Conservation (phyloP, 2,329 filamentous ascomycete genomes). For the Amylocarpus encephaloides region DNA sequence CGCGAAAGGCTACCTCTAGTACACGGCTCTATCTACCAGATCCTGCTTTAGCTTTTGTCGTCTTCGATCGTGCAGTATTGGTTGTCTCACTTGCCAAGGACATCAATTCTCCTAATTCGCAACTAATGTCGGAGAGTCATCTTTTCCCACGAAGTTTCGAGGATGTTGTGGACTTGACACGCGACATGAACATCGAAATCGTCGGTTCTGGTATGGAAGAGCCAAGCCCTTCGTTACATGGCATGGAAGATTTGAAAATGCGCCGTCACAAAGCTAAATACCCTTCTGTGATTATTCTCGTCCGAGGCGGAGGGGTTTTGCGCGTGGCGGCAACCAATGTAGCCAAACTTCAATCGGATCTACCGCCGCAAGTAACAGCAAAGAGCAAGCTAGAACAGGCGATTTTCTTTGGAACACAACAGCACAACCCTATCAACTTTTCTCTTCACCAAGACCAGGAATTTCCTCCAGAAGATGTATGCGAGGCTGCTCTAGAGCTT, state of each 20-base stretch:
- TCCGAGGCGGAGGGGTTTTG: slow-evolving; percentile 56
- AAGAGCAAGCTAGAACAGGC: slow-evolving; percentile 91
- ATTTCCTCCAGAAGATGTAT: slow-evolving; percentile 65
- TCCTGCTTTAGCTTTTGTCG: slow-evolving; percentile 71
- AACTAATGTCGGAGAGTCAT: slow-evolving; percentile 63
- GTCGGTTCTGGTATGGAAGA: slow-evolving; percentile 60
- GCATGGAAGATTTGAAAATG: slow-evolving; percentile 42
- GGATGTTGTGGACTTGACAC: slow-evolving; percentile 76
- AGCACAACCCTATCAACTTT: slow-evolving; percentile 84
- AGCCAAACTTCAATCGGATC: slow-evolving; percentile 52
- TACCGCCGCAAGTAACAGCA: slow-evolving; percentile 61
- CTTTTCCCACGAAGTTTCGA: slow-evolving; percentile 65
- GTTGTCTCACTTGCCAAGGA: slow-evolving; percentile 65
- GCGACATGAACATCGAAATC: slow-evolving; percentile 56
- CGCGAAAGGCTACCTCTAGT: slow-evolving; percentile 35
- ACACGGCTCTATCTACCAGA: slow-evolving; percentile 72
- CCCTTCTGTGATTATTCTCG: slow-evolving; percentile 54
- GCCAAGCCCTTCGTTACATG: slow-evolving; percentile 34
- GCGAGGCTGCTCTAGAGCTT: slow-evolving; percentile 68
- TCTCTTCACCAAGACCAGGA: slow-evolving; percentile 58
- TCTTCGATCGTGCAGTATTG: slow-evolving; percentile 73
- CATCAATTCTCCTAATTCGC: slow-evolving; percentile 67
- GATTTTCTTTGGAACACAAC: slow-evolving; percentile 80
- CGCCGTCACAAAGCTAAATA: slow-evolving; percentile 53
- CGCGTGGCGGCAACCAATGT: slow-evolving; percentile 53